Base-by-base conservation (phyloP, 768 basidiomycete species). In the Termitomyces sp. region DNA sequence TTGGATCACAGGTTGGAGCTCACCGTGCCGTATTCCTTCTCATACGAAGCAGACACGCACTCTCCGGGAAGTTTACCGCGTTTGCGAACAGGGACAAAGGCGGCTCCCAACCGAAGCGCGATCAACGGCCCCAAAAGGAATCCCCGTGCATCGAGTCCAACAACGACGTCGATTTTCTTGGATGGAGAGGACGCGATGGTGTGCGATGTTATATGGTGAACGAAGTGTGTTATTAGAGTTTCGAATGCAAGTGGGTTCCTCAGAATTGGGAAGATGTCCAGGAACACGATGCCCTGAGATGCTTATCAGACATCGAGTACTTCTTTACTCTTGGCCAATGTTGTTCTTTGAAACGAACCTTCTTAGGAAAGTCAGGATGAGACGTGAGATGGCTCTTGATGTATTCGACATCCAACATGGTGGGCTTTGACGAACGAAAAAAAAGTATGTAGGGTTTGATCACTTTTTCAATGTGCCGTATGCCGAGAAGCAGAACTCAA, bases 71-170 rank as follows among this genome's bases (percentile, higher is more conserved):
- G 80, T 72, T 98, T 99, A 5, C 95, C 95, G 61, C 77, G 76
- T 76, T 99, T 99, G 60, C 97, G 82, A 36, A 98, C 95, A 2
- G 97, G 95, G 3, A 97, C 94, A 65, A 99, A 99, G 12, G 93
- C 92, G 1, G 95, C 95, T 30, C 93, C 92, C 30, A 99, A 77
- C 58, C 96, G 80, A 67, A 93, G 74, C 5, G 97, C 97, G 66
- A 99, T 84, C 64, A 94, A 83, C 1, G 97, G 97, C 1, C 95
- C 97, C 11, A 99, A 73, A 53, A 99, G 81, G 78, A 99, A 99
- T 15, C 97, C 97, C 57, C 97, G 82, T 24, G 96, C 96, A 72
- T 99, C 97, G 46, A 99, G 81, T 34, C 92, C 97, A 57, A 99
- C 93, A 63, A 99, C 81, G 54, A 92, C 90, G 72, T 99, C 96